These are phyloP conservation scores for Xylariomycetidae sp. DNA, from an alignment of 2,329 filamentous ascomycete species.

Conservation along the genomic window DNA sequence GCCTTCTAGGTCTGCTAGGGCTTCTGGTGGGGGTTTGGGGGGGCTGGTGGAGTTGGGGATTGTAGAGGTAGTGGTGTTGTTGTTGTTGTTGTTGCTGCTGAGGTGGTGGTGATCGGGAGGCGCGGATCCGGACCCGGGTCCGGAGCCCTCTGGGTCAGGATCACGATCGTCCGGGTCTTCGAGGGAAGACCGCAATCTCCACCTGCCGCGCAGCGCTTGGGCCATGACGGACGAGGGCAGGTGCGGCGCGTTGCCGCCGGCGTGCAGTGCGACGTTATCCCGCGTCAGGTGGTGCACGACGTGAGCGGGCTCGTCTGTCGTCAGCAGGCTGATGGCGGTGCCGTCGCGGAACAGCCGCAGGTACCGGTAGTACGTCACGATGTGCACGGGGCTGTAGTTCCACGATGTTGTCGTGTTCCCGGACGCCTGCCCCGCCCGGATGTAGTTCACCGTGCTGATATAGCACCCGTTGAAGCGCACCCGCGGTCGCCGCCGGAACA, in stretches of 20 bases:
- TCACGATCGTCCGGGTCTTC: slow-evolving; percentile 21
- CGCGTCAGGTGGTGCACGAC: slow-evolving; percentile 80
- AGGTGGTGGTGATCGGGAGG: slow-evolving; percentile 13
- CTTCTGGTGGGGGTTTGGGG: no score
- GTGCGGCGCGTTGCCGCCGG: slow-evolving; percentile 31
- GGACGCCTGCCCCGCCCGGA: slow-evolving; percentile 71
- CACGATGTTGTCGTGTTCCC: slow-evolving; percentile 70
- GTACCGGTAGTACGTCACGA: slow-evolving; percentile 97
- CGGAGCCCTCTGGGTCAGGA: no score
- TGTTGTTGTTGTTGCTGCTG: background rate
- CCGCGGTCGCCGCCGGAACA: slow-evolving; percentile 79
- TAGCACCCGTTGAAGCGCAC: slow-evolving; percentile 94
- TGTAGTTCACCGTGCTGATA: slow-evolving; percentile 95
- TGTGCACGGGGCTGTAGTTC: slow-evolving; percentile 80
- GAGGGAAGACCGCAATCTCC: slow-evolving; percentile 38
- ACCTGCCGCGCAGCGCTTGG: slow-evolving; percentile 56
- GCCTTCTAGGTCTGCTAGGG: slow-evolving; percentile 48
- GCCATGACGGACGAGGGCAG: slow-evolving; percentile 57
- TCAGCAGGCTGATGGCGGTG: slow-evolving; percentile 73
- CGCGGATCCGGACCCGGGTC: no score
- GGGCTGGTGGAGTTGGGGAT: no score
- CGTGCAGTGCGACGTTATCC: slow-evolving; percentile 55
- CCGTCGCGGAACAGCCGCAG: slow-evolving; percentile 93
- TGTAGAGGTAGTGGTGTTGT: background rate
- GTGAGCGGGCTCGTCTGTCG: slow-evolving; percentile 75